phyloP scores from a whole-genome alignment of 2,329 filamentous ascomycete species.

The Thermoascus crustaceus region DNA sequence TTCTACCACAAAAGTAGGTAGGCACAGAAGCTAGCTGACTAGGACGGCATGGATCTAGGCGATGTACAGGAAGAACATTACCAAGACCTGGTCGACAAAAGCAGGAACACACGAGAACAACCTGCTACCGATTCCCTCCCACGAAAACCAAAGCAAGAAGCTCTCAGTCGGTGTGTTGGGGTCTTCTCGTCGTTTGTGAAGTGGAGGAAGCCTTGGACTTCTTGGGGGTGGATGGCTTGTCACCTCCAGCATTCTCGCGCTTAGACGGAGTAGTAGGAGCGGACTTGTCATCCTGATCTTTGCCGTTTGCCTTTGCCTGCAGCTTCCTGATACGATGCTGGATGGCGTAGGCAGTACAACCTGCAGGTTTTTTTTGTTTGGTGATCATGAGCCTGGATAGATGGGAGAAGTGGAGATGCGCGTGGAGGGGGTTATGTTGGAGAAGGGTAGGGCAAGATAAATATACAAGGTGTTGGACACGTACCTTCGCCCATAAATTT shows the following conservation, averaged over 20 bases:
- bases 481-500: slow-evolving; percentile 8
- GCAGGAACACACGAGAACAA: no score
- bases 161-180: background rate
- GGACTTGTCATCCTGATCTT: background rate
- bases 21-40: no score
- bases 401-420: background rate
- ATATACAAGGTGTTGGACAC: no score
- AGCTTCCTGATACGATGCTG: slow-evolving; percentile 17
- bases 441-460: no score
- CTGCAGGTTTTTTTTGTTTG: slow-evolving; percentile 8
- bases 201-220: slow-evolving; percentile 2
- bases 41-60: no score
- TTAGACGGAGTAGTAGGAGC: slow-evolving; percentile 4
- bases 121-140: no score
- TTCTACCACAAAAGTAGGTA: no score
- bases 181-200: background rate
- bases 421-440: no score
- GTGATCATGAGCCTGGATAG: background rate
- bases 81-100: no score
- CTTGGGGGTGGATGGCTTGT: background rate
- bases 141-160: no score
- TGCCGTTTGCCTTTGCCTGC: slow-evolving; percentile 8
- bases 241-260: background rate
- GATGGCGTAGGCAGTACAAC: slow-evolving; percentile 15
- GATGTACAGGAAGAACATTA: no score